These are phyloP conservation scores for Pyrrhoderma lamaoense DNA, from an alignment of 1,284 basidiomycete genomes.

Conservation along the genomic window DNA sequence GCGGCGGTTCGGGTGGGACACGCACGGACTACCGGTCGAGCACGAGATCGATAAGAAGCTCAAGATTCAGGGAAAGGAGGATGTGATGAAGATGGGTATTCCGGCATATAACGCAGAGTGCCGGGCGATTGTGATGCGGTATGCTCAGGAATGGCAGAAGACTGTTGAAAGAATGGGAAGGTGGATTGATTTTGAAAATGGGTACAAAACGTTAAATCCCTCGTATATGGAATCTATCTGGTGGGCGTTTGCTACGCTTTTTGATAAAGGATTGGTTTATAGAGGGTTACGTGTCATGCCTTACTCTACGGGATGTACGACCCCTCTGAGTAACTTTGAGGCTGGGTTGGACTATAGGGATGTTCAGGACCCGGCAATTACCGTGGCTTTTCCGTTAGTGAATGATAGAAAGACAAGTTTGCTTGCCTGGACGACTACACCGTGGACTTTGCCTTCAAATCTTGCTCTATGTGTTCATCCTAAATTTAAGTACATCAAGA, in stretches of 20 bases:
- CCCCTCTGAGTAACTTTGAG: constrained; percentile 97
- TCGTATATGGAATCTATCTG: constrained; percentile 98
- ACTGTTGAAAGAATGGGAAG: constrained; percentile 98
- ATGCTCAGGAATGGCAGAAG: constrained; percentile 86
- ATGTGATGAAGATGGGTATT: constrained; percentile 95
- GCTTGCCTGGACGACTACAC: constrained; percentile 98
- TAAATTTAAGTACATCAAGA: constrained; percentile 94
- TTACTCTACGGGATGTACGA: constrained; percentile 95
- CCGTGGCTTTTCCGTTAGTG: constrained; percentile 87
- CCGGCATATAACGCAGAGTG: constrained; percentile 98
- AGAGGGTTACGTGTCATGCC: constrained; percentile 95
- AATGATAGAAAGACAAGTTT: constrained; percentile 89
- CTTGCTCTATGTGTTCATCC: constrained; percentile 94
- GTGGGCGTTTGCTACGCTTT: constrained; percentile 98
- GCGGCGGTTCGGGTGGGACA: constrained; percentile 98
- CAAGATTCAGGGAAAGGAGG: constrained; percentile 86
- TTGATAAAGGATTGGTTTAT: constrained; percentile 92
- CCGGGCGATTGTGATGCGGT: constrained; percentile 96
- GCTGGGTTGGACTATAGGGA: constrained; percentile 92
- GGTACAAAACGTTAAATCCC: constrained; percentile 95
- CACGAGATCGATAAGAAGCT: constrained; percentile 99
- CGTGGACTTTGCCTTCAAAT: constrained; percentile 98
- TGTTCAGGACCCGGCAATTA: constrained; percentile 93
- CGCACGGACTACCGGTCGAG: constrained; percentile 97
- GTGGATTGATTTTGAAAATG: constrained; percentile 99